A percentile compares a stretch with the other conserved stretches of the same genome.
Conservation (phyloP, 805 yeast genomes). For the Kluyveromyces aestuarii region DNA sequence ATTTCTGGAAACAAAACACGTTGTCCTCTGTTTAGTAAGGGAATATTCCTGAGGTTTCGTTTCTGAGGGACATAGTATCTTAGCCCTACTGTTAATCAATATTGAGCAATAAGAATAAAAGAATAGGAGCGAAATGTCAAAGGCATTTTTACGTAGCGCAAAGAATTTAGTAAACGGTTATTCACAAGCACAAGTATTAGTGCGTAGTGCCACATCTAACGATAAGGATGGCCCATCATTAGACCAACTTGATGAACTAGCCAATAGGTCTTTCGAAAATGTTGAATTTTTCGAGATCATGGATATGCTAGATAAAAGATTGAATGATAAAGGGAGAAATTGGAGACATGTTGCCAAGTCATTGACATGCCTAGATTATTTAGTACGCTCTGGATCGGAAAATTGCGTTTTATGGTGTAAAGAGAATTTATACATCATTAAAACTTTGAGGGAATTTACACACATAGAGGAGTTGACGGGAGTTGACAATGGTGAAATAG, state of each 20-base stretch:
- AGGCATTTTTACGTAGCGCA: conserved; percentile 68
- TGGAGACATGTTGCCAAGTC: conserved; percentile 96
- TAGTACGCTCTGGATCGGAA: conserved; percentile 79
- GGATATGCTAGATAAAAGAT: conserved; percentile 88
- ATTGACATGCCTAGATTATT: conserved; percentile 77
- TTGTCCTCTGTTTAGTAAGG: too few species aligned
- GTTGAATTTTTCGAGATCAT: conserved; percentile 78
- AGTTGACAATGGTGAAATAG: conserved; percentile 79
- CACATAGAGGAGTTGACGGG: conserved; percentile 62
- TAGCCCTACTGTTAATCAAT: background rate
- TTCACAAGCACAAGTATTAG: conserved; percentile 74
- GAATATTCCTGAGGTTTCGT: too few species aligned
- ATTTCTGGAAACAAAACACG: too few species aligned
- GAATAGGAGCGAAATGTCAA: conserved; percentile 44
- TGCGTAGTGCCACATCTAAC: conserved; percentile 87
- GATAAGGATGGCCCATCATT: conserved; percentile 80
- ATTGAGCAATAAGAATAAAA: background rate
- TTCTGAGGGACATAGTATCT: background rate
- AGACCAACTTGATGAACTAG: conserved; percentile 73
- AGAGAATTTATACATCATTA: conserved; percentile 78
- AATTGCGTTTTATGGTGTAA: conserved; percentile 87
- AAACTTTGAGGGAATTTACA: conserved; percentile 85
- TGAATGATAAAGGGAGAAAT: conserved; percentile 93
- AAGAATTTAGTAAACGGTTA: conserved; percentile 77
- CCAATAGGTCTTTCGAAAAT: conserved; percentile 59